Evolutionary conservation across 2,329 filamentous ascomycete genomes (phyloP), one percentile per base, ranked within the genome.

Genomic region (Fusarium udum): DNA sequence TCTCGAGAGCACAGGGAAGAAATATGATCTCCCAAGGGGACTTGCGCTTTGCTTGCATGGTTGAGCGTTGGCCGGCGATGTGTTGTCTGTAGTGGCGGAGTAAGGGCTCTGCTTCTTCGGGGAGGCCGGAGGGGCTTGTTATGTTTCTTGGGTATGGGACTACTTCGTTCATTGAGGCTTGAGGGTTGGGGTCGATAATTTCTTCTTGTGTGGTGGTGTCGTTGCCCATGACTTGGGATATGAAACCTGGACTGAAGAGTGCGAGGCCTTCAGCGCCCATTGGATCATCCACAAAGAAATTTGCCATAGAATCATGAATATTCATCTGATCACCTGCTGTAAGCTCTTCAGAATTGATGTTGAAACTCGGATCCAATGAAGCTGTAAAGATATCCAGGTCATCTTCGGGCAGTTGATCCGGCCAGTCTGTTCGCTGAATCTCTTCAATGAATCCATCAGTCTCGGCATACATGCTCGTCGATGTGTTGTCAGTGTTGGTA

Each of bases 21-120:
- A 85, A 82, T 0, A 86, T 79, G 0, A 84, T 74, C 51, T 85
- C 81, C 84, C 84, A 85, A 0, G 84, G 84, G 1, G 84, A 84
- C 60, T 83, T 84, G 6, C 79, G 79, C 28, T 73, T 75, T 11
- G 76, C 67, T 16, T 74, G 81, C 78, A 59, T 78, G 42, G 56
- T 79, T 64, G 15, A 64, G 1, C 69, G 61, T 77, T 79, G 14
- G 74, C 79, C 52, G 76, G 78, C n/a, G 75, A 74, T 79, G 36
- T 73, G 64, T 31, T 72, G 59, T 48, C 75, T 78, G 53, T 80
- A 80, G 60, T 80, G 79, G 1, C 79, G 75, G 9, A 82, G 73
- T 13, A 81, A 49, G 2, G 72, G 60, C 11, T 75, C 76, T 4
- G 80, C 75, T 43, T 81, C 67, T 26, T 73, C 62, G 0, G 76